Percentiles rank a stretch among this genome's conserved stretches.
Conservation (phyloP, 768 basidiomycete species). For the Calocybe gangraenosa region DNA sequence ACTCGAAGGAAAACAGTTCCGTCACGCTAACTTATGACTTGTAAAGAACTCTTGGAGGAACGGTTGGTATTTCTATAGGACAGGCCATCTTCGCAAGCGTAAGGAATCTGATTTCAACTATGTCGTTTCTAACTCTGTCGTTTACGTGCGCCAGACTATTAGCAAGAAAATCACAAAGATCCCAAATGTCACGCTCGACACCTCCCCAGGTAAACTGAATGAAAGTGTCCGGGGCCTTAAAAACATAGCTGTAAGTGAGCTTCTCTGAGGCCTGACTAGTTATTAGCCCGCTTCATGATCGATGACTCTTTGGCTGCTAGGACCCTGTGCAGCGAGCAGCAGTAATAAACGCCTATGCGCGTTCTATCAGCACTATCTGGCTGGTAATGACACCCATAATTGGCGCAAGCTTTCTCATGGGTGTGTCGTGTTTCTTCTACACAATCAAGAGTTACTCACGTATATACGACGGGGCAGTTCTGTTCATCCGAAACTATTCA, state of each 20-base stretch:
- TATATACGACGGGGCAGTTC: constrained; percentile 29
- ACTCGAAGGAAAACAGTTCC: constrained; percentile 7
- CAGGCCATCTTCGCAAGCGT: constrained; percentile 68
- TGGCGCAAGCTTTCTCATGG: constrained; percentile 48
- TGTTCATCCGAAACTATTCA: constrained; percentile 59
- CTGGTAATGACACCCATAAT: constrained; percentile 56
- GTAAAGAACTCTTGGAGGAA: constrained; percentile 65
- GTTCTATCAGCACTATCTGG: constrained; percentile 63
- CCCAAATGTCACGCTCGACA: constrained; percentile 33
- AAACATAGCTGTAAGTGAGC: constrained; percentile 35
- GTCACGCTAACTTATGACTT: constrained; percentile 6
- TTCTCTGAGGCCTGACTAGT: not conserved
- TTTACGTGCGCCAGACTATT: constrained; percentile 26
- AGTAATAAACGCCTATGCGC: constrained; percentile 59
- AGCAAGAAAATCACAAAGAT: constrained; percentile 33
- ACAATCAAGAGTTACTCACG: not conserved
- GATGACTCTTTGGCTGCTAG: constrained; percentile 23
- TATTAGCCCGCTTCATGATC: not conserved
- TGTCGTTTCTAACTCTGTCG: constrained; percentile 1
- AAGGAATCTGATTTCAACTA: constrained; percentile 15
- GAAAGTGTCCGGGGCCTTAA: constrained; percentile 42
- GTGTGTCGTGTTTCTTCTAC: constrained; percentile 23
- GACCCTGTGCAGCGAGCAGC: constrained; percentile 43
- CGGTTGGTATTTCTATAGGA: constrained; percentile 69
- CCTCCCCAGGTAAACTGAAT: constrained; percentile 38